phyloP scores from a whole-genome alignment of 176 grass and related monocot species.

The Cymbopogon citratus region DNA sequence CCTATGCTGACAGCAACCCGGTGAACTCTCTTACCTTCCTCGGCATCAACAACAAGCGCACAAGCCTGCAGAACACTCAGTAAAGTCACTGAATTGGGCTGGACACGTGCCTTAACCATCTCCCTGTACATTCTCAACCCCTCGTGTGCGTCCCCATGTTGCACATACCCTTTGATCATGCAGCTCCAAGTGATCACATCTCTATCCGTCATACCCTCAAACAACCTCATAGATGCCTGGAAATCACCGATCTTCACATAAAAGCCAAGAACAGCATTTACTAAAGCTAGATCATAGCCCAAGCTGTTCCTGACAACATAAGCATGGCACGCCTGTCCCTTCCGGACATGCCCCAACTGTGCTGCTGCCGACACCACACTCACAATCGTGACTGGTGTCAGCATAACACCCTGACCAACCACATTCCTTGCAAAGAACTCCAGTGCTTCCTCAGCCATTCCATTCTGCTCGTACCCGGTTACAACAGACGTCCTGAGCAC shows the following conservation, averaged over 20 bases:
- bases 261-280: slow-evolving; percentile 48
- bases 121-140: slow-evolving; percentile 48
- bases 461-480: slow-evolving; percentile 57
- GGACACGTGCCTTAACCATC: slow-evolving; percentile 39
- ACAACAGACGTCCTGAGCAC: slow-evolving; percentile 61
- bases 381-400: slow-evolving; percentile 52
- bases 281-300: slow-evolving; percentile 31
- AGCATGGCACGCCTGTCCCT: slow-evolving; percentile 49
- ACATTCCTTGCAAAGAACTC: slow-evolving; percentile 51
- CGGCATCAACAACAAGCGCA: slow-evolving; percentile 31
- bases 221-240: slow-evolving; percentile 30
- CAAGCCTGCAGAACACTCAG: slow-evolving; percentile 54
- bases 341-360: slow-evolving; percentile 33
- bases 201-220: slow-evolving; percentile 29
- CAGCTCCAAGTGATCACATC: slow-evolving; percentile 67
- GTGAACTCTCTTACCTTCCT: slow-evolving; percentile 54
- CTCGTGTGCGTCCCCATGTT: slow-evolving; percentile 14
- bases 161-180: slow-evolving; percentile 55
- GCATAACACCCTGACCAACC: slow-evolving; percentile 15
- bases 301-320: slow-evolving; percentile 46
- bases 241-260: slow-evolving; percentile 41
- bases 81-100: slow-evolving; percentile 50
- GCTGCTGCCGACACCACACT: slow-evolving; percentile 45
- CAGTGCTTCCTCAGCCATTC: slow-evolving; percentile 41
- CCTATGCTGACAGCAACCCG: slow-evolving; percentile 33